phyloP scores from a whole-genome alignment of 768 basidiomycete genomes.

The Rhodotorula diobovata region DNA sequence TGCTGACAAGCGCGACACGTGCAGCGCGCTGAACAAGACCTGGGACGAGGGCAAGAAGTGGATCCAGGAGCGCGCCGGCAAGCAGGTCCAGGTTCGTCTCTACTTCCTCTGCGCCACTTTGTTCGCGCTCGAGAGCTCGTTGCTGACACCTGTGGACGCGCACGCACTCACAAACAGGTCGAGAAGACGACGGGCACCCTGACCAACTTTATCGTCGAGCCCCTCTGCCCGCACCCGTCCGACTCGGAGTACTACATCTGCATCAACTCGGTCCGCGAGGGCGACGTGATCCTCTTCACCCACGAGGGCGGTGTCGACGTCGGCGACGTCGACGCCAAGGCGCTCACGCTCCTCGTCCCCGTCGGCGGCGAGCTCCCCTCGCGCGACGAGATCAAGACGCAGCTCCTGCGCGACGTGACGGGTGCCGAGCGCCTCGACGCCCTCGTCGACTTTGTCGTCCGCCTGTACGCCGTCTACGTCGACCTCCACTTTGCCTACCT shows the following conservation, averaged over 20 bases:
- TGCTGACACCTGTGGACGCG: not conserved
- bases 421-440: constrained; percentile 74
- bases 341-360: constrained; percentile 77
- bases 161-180: constrained; percentile 52
- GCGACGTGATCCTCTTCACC: constrained; percentile 95
- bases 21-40: constrained; percentile 73
- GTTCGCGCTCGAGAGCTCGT: not conserved
- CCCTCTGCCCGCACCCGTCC: constrained; percentile 93
- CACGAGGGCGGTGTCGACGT: constrained; percentile 98
- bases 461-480: constrained; percentile 94
- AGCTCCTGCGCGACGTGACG: constrained; percentile 79
- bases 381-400: constrained; percentile 66
- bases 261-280: constrained; percentile 90
- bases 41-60: constrained; percentile 83
- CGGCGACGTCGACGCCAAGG: constrained; percentile 97
- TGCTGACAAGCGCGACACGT: not conserved
- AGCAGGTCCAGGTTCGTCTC: constrained; percentile 73
- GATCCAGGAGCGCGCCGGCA: constrained; percentile 83
- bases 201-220: constrained; percentile 96
- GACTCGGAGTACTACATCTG: constrained; percentile 97
- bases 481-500: constrained; percentile 99
- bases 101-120: not conserved
- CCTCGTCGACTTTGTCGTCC: constrained; percentile 86
- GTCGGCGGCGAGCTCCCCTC: constrained; percentile 74
- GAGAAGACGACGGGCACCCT: constrained; percentile 90